Percentiles rank a stretch among this genome's conserved stretches.
phyloP scores from a whole-genome alignment of 306 rosid genomes.

The Aeschynomene evenia region DNA sequence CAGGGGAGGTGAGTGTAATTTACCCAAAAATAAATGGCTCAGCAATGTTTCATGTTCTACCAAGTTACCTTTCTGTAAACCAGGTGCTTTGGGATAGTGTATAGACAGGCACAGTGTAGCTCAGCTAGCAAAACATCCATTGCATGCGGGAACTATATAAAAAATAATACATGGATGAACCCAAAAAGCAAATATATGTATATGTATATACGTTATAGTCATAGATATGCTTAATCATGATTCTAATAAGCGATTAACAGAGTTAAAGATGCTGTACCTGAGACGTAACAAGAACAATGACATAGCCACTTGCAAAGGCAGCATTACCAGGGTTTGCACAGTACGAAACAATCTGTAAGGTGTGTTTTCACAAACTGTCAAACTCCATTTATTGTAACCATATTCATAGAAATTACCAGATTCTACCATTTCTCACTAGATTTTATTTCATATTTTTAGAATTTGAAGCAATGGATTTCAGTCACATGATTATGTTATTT shows the following conservation, averaged over 20 bases:
- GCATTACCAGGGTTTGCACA: constrained; percentile 50
- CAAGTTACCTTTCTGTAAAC: constrained; percentile 56
- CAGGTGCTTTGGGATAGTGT: constrained; percentile 87
- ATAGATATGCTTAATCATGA: background rate
- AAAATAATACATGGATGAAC: constrained; percentile 17
- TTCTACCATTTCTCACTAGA: constrained; percentile 14
- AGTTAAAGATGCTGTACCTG: constrained; percentile 55
- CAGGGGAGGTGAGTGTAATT: no score
- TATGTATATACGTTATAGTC: no score
- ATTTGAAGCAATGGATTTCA: constrained; percentile 21
- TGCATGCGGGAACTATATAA: constrained; percentile 63
- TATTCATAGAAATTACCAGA: constrained; percentile 12
- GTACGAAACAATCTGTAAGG: constrained; percentile 60
- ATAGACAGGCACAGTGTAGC: constrained; percentile 75
- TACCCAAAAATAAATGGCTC: no score
- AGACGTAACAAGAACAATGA: constrained; percentile 76
- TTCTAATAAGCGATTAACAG: background rate
- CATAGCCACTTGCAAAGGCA: constrained; percentile 67
- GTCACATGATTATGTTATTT: constrained; percentile 11
- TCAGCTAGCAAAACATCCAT: constrained; percentile 89
- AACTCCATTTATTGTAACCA: constrained; percentile 7
- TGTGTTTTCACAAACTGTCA: constrained; percentile 19
- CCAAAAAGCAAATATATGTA: no score
- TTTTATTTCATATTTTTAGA: constrained; percentile 19
- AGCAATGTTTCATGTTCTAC: constrained; percentile 22